Evolutionary conservation across 768 basidiomycete genomes (phyloP), one percentile per base, ranked within the genome.

Genomic region (Lepiota venenata): DNA sequence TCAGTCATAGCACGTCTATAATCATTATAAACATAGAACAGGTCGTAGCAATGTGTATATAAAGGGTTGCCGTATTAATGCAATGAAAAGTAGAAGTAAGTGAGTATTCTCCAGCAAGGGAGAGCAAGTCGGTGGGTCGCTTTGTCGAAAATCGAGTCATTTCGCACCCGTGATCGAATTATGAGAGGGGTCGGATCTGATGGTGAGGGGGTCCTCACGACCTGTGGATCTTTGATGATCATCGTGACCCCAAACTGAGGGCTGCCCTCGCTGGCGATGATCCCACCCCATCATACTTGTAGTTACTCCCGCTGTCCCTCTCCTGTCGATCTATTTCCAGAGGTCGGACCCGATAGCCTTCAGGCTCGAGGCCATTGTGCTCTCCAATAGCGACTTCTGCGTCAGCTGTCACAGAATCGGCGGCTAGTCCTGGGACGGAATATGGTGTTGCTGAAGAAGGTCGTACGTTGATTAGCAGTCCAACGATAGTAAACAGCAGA

Each of bases 401-500:
- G 16, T 35, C 45, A 32, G 3, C 32, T 11, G 44, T 10, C 16
- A 36, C 45, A 25, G 38, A 25, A 32, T 47, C 46, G 11, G 45
- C n/a, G 22, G 40, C 20, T 14, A 6, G 10, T 45, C 43, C 46
- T 11, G 29, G 32, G 16, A 40, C 39, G n/a, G 46, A 47, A 48
- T 54, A 40, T 6, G 52, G 53, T 8, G 46, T 15, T 32, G 37
- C 15, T 9, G 53, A 7, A 20, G 40, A n/a, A 4, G 69, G 62
- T 18, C 62, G 63, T 22, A 72, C 61, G 27, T 79, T 66, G 50
- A 67, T 66, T 2, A 86, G 69, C 44, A 84, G 62, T 27, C 69
- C 53, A 9, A 88, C 71, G 0, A 79, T 73, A n/a, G 72, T 60
- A 37, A 77, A 62, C 25, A 86, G 68, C n/a, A 91, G 64, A n/a